phyloP scores from a whole-genome alignment of 2,329 filamentous ascomycete genomes.

The Graphilbum ipis-grandicollis region DNA sequence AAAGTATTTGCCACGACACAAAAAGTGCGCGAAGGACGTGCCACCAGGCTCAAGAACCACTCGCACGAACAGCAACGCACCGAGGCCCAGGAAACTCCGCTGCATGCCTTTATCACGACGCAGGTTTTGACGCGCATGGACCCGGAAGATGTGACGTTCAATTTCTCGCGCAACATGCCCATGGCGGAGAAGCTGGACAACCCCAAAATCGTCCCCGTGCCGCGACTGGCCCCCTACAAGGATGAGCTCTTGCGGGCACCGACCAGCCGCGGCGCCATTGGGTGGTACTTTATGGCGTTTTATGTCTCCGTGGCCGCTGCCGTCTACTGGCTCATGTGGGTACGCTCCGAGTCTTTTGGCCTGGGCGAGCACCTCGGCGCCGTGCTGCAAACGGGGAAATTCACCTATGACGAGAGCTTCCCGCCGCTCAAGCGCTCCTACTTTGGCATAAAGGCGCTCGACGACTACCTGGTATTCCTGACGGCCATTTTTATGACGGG shows the following conservation, averaged over 20 bases:
- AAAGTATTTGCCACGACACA: slow-evolving; percentile 4
- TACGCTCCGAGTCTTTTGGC: background rate
- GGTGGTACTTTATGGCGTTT: background rate
- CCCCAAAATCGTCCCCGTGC: background rate
- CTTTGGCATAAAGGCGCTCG: slow-evolving; percentile 2
- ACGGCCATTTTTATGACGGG: slow-evolving; percentile 3
- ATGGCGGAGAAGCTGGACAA: slow-evolving; percentile 4
- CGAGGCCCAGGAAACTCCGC: slow-evolving; percentile 4
- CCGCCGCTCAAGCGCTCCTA: slow-evolving; percentile 1
- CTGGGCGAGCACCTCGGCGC: slow-evolving; percentile 1
- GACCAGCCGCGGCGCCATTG: background rate
- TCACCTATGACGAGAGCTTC: slow-evolving; percentile 1
- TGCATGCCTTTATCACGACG: background rate
- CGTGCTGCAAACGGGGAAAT: slow-evolving; percentile 2
- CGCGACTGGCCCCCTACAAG: slow-evolving; percentile 5
- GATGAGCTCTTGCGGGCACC: slow-evolving; percentile 6
- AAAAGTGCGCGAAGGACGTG: slow-evolving; percentile 1
- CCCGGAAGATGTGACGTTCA: slow-evolving; percentile 4
- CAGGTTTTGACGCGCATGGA: slow-evolving; percentile 1
- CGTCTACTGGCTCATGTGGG: slow-evolving; percentile 2
- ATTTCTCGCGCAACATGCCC: slow-evolving; percentile 5
- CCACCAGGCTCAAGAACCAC: background rate
- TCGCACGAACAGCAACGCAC: slow-evolving; percentile 7
- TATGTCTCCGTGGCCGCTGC: slow-evolving; percentile 1
- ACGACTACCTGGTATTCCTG: slow-evolving; percentile 4